Evolutionary conservation across 805 yeast species (phyloP).

Genomic region (Starmera caribaea): DNA sequence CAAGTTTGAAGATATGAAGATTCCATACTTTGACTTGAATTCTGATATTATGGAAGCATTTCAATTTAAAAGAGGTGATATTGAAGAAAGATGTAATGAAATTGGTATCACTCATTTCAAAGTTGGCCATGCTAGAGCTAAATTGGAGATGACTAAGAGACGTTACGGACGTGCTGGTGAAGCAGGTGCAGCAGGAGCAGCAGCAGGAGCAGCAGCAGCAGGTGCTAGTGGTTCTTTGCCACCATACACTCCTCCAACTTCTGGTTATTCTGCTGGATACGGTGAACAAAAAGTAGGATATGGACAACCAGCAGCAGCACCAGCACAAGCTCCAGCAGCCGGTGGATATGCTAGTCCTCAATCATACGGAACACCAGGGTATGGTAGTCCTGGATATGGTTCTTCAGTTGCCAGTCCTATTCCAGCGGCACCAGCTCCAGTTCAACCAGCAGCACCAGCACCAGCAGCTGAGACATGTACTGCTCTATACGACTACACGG

Average conservation of each 20-base stretch:
- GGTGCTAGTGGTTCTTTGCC: conserved; percentile 19
- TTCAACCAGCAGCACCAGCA: conserved; percentile 23
- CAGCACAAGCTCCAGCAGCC: conserved; percentile 10
- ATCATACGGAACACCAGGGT: conserved; percentile 12
- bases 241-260: conserved; percentile 25
- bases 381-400: conserved; percentile 18
- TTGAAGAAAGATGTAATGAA: conserved; percentile 83
- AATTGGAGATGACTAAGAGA: conserved; percentile 74
- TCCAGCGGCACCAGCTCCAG: conserved; percentile 24
- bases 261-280: conserved; percentile 21
- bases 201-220: conserved; percentile 1
- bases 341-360: conserved; percentile 15
- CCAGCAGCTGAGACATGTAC: conserved; percentile 58
- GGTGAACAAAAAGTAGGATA: conserved; percentile 25
- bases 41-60: conserved; percentile 81
- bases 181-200: conserved; percentile 19
- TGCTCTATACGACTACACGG: conserved; percentile 83
- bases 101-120: conserved; percentile 88
- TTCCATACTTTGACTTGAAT: conserved; percentile 86
- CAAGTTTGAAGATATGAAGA: conserved; percentile 92
- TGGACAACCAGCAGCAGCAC: conserved; percentile 19
- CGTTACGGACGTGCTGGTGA: conserved; percentile 46
- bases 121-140: conserved; percentile 77
- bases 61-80: conserved; percentile 73
- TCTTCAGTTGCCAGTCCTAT: conserved; percentile 18